Percentiles rank a stretch among this genome's conserved stretches.
These are phyloP conservation scores for Chrysanthemum seticuspe DNA, from an alignment of 129 eudicot species.

Conservation along the genomic window DNA sequence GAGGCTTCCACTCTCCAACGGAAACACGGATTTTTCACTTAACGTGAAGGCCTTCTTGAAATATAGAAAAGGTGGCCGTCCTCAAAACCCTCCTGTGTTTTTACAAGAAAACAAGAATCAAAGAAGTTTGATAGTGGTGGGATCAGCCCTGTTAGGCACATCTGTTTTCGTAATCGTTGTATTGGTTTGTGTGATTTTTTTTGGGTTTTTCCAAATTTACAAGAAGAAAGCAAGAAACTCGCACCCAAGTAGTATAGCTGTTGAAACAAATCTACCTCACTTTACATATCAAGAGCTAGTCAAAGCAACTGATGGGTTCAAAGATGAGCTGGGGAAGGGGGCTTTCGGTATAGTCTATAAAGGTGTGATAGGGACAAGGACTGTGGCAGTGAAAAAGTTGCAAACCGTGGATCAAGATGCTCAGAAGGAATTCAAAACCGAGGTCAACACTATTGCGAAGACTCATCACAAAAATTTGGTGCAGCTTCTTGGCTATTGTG, in stretches of 20 bases:
- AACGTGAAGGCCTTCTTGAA: neutral
- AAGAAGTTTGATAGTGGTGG: neutral
- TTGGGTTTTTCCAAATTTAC: neutral
- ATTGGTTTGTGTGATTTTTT: neutral
- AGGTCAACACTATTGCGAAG: constrained; percentile 40
- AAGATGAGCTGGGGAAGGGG: constrained; percentile 38
- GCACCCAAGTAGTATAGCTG: neutral
- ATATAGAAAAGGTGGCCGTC: neutral
- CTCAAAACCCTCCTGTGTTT: neutral
- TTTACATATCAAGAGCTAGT: neutral
- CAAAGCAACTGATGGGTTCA: neutral
- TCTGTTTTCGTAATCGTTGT: neutral
- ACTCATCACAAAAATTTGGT: constrained; percentile 60
- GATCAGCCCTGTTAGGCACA: neutral
- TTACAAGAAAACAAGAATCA: neutral
- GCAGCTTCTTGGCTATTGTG: constrained; percentile 40
- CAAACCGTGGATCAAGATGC: constrained; percentile 30
- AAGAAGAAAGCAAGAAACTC: neutral
- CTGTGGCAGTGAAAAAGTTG: constrained; percentile 45
- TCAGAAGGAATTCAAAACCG: constrained; percentile 40
- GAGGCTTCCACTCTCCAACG: constrained; percentile 1
- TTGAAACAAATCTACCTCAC: neutral
- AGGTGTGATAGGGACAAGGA: constrained; percentile 12
- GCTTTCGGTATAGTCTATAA: constrained; percentile 42
- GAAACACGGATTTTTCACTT: neutral